A percentile compares a stretch with the other conserved stretches of the same genome.
These are phyloP conservation scores for Metschnikowia matae DNA, from an alignment of 805 yeast genomes.

Conservation along the genomic window DNA sequence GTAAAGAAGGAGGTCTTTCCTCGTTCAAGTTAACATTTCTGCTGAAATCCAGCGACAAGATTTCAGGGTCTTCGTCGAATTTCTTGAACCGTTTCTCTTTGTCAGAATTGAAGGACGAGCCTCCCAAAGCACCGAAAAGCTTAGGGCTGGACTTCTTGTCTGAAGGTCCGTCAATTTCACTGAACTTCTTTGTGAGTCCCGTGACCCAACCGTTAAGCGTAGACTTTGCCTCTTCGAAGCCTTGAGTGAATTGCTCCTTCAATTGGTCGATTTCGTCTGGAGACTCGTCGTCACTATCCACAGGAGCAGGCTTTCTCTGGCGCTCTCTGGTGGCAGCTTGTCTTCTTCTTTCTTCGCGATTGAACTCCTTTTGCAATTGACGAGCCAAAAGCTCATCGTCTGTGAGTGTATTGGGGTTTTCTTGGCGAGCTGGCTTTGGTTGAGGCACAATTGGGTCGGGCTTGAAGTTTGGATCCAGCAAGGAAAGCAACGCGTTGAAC, in stretches of 20 bases:
- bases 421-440: conserved; percentile 4
- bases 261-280: conserved; percentile 63
- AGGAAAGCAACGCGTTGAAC: conserved; percentile 77
- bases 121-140: conserved; percentile 45
- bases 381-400: conserved; percentile 85
- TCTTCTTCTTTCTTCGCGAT: conserved; percentile 36
- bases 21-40: conserved; percentile 39
- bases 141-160: conserved; percentile 23
- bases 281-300: conserved; percentile 31
- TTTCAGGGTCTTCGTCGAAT: conserved; percentile 55
- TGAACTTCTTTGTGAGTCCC: conserved; percentile 53
- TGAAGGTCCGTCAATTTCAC: conserved; percentile 10
- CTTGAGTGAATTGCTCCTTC: conserved; percentile 64
- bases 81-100: conserved; percentile 22
- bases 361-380: conserved; percentile 65
- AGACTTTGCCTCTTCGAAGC: conserved; percentile 74
- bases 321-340: conserved; percentile 18
- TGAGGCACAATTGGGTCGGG: conserved; percentile 42
- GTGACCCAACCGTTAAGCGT: conserved; percentile 78
- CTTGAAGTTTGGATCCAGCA: conserved; percentile 66
- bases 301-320: conserved; percentile 16
- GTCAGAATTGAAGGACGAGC: conserved; percentile 33
- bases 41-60: conserved; percentile 47
- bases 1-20: conserved; percentile 24
- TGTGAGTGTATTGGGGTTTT: conserved; percentile 27